Evolutionary conservation across 306 rosid species (phyloP), one percentile per base, ranked within the genome.

Genomic region (Leucaena leucocephala): DNA sequence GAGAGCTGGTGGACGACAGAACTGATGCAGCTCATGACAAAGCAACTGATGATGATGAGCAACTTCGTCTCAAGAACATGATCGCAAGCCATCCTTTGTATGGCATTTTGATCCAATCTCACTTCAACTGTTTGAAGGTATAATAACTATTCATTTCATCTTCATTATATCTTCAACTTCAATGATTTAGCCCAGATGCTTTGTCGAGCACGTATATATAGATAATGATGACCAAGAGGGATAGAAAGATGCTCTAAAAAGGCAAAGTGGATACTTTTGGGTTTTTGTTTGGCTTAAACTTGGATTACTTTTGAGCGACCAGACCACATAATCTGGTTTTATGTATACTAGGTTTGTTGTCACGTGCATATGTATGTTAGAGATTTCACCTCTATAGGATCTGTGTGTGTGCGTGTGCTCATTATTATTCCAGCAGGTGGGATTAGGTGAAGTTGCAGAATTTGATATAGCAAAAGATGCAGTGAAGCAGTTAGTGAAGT

Each of bases 121-220:
- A 89, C 78, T 64, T 81, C 21, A 79, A 81, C 75, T 87, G 93
- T 77, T 79, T 87, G 78, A 83, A 85, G 93, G 93, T 87, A 83
- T 87, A 83, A 16, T 50, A 27, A 27, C 15, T 19, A 54, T 54
- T 54, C 17, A 7, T 54, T 15, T 54, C 59, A 16, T 54, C 59
- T 16, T 27, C 27, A 27, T 27, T 27, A 27, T 27, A 27, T 27
- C 27, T 27, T 27, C 27, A 27, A 27, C 27, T 27, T 27, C 27
- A 27, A 27, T 27, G 27, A 27, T 27, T 27, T 27, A 27, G 27
- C 27, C 27, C 27, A 27, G 27, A 27, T 27, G 27, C 27, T 27
- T 27, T 27, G 27, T 27, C 27, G 27, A 27, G 27, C 27, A 27
- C 27, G 27, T 27, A 27, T 0, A 27, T 27, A 27, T 27, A 27